phyloP scores from a whole-genome alignment of 2,329 filamentous ascomycete genomes.

The Herpotrichia juniperi region DNA sequence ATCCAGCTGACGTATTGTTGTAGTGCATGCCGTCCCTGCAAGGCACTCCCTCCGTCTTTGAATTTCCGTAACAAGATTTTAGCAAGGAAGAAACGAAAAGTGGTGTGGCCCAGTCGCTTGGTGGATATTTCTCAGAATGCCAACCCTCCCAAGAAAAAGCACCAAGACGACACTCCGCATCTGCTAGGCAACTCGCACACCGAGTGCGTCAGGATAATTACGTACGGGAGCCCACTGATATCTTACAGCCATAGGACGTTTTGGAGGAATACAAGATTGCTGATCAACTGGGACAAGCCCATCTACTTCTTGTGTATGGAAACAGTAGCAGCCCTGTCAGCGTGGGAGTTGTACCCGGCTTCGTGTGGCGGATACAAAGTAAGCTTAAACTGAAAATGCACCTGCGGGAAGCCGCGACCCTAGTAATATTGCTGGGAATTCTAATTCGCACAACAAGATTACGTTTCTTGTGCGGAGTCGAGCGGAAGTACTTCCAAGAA shows the following conservation, averaged over 20 bases:
- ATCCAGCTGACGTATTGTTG: background rate
- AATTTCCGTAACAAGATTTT: slow-evolving; percentile 5
- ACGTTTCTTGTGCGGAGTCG: slow-evolving; percentile 37
- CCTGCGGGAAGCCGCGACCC: slow-evolving; percentile 18
- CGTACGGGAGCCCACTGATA: background rate
- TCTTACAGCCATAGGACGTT: background rate
- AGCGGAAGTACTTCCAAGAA: slow-evolving; percentile 34
- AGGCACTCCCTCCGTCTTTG: slow-evolving; percentile 4
- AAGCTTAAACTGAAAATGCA: slow-evolving; percentile 41
- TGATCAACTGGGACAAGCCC: background rate
- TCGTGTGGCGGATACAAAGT: slow-evolving; percentile 33
- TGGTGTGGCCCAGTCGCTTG: slow-evolving; percentile 10
- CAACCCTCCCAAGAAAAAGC: background rate
- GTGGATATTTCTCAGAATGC: background rate
- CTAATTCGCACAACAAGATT: slow-evolving; percentile 23
- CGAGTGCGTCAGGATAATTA: background rate
- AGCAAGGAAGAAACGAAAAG: background rate
- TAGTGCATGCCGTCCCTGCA: slow-evolving; percentile 3
- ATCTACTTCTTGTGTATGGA: slow-evolving; percentile 14
- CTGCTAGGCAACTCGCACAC: background rate
- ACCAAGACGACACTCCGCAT: slow-evolving; percentile 2
- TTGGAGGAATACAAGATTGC: background rate
- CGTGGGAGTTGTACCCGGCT: slow-evolving; percentile 29
- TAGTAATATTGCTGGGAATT: slow-evolving; percentile 24
- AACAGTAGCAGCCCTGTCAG: slow-evolving; percentile 18